These are phyloP conservation scores for Polyplosphaeria fusca DNA, from an alignment of 495 filamentous ascomycete species.

Conservation along the genomic window DNA sequence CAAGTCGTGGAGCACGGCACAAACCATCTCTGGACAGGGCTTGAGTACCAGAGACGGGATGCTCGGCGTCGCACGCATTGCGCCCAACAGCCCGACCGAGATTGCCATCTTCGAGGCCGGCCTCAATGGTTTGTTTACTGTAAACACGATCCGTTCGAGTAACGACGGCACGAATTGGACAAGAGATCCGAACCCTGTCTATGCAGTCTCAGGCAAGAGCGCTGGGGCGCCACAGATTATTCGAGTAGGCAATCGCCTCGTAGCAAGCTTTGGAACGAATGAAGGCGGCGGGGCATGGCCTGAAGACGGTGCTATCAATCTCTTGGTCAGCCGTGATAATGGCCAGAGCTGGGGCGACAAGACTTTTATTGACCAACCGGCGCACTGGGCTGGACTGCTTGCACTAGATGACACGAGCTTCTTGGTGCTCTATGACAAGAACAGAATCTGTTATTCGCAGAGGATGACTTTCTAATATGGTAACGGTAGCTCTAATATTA, in stretches of 20 bases:
- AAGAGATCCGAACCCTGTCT: conserved; percentile 46
- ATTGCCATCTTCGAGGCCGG: conserved; percentile 61
- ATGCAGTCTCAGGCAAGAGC: conserved; percentile 42
- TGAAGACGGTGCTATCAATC: conserved; percentile 28
- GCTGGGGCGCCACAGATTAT: conserved; percentile 60
- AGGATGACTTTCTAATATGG: conserved; percentile 21
- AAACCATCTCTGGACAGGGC: conserved; percentile 48
- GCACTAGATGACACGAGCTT: conserved; percentile 38
- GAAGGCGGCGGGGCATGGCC: conserved; percentile 46
- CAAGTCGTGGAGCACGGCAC: conserved; percentile 47
- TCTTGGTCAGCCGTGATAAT: conserved; percentile 44
- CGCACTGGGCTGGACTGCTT: conserved; percentile 48
- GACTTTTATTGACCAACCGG: conserved; percentile 38
- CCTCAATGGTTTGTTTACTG: conserved; percentile 46
- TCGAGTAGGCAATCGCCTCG: conserved; percentile 55
- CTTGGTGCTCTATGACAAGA: conserved; percentile 42
- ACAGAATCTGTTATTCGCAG: conserved; percentile 38
- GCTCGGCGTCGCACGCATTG: conserved; percentile 50
- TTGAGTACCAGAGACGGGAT: conserved; percentile 57
- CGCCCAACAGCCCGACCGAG: conserved; percentile 45
- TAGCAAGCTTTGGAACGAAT: conserved; percentile 61
- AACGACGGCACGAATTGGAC: conserved; percentile 56
- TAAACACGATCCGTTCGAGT: conserved; percentile 56
- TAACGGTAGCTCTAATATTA: too few relatives aligned
- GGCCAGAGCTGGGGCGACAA: conserved; percentile 45